Evolutionary conservation across 441 rosid species (phyloP).

Genomic region (Mallotus japonicus): DNA sequence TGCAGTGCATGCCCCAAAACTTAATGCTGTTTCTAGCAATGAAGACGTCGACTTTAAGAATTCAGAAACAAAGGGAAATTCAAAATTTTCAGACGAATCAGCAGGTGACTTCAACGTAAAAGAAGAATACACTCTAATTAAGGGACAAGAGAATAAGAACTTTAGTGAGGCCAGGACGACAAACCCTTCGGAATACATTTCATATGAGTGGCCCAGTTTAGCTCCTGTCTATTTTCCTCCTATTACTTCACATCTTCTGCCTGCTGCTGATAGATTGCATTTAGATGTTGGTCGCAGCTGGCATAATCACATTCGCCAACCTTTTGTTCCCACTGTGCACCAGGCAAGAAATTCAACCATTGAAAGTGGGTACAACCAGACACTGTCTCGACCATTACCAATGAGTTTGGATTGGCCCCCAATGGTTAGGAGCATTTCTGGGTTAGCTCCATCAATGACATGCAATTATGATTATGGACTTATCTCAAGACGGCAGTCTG

Average conservation of each 20-base stretch:
- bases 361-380: constrained; percentile 65
- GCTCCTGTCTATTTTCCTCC: constrained; percentile 77
- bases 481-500: constrained; percentile 50
- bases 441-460: constrained; percentile 63
- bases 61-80: constrained; percentile 30
- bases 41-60: constrained; percentile 33
- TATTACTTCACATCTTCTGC: constrained; percentile 69
- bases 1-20: constrained; percentile 28
- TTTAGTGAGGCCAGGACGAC: constrained; percentile 36
- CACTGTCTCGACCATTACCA: constrained; percentile 68
- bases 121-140: constrained; percentile 41
- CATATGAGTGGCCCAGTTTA: constrained; percentile 86
- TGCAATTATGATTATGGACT: constrained; percentile 78
- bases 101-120: constrained; percentile 31
- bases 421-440: constrained; percentile 74
- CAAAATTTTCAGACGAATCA: constrained; percentile 31
- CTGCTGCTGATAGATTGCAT: constrained; percentile 94
- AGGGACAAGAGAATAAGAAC: constrained; percentile 38
- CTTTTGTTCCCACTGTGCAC: constrained; percentile 71
- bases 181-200: constrained; percentile 51
- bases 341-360: constrained; percentile 69
- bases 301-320: constrained; percentile 74
- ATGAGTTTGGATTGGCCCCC: constrained; percentile 99
- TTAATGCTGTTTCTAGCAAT: constrained; percentile 29
- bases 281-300: constrained; percentile 90